Conservation (phyloP, 2,329 filamentous ascomycete species). For the Trichophyton equinum region DNA sequence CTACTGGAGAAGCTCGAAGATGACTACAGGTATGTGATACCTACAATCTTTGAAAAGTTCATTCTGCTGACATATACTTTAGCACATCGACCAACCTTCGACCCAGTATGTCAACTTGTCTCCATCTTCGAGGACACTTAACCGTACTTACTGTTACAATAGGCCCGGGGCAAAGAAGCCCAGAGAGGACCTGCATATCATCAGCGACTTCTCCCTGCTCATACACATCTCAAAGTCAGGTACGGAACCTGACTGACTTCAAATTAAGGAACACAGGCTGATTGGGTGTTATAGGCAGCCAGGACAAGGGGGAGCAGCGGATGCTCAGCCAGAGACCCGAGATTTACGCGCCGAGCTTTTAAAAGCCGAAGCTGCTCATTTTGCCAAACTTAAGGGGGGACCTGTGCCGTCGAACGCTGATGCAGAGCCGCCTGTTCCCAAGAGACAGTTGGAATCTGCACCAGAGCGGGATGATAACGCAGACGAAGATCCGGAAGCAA, state of each 20-base stretch:
- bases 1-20: constrained; percentile 11
- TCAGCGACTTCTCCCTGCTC: constrained; percentile 83
- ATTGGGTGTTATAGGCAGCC: constrained; percentile 44
- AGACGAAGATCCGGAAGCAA: constrained; percentile 63
- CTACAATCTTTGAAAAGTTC: neutral
- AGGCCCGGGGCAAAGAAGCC: constrained; percentile 90
- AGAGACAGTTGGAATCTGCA: constrained; percentile 51
- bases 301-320: constrained; percentile 77
- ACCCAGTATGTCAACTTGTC: constrained; percentile 50
- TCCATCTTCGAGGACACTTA: neutral
- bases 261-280: neutral
- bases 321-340: constrained; percentile 54
- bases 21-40: constrained; percentile 31
- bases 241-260: constrained; percentile 25
- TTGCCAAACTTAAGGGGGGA: constrained; percentile 59
- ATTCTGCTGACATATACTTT: constrained; percentile 23
- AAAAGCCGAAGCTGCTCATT: constrained; percentile 75
- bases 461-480: constrained; percentile 28
- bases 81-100: constrained; percentile 81
- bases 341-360: constrained; percentile 86
- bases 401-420: constrained; percentile 30
- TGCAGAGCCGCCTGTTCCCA: constrained; percentile 37
- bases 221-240: constrained; percentile 84
- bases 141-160: constrained; percentile 17
- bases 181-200: constrained; percentile 89